Base-by-base conservation (phyloP, 2,329 filamentous ascomycete species). In the Fusarium sp. region DNA sequence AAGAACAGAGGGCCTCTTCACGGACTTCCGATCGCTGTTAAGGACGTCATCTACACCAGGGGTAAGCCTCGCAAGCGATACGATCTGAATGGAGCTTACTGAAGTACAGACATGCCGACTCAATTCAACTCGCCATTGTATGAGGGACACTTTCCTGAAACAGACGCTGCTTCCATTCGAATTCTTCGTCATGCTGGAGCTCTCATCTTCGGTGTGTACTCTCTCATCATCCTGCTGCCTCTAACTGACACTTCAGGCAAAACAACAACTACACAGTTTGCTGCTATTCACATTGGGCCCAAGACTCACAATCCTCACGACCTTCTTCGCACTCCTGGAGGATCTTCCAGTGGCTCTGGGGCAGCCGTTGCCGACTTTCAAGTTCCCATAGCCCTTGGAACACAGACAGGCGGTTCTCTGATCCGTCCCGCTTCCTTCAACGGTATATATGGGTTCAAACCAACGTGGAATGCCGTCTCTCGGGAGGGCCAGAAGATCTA, bases 321-420 rank as follows among this genome's bases (percentile, higher is more conserved):
- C 75, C 77, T 81, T 3, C 84, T 83, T 1, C 85, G 91, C 7
- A 92, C 90, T 0, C 90, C 90, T 0, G 90, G 90, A 1, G 90
- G 90, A 47, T 92, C 90, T 0, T 91, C 89, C 0, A 89, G 89
- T 1, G 91, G 91, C 1, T 91, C 90, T 4, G 90, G 84, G 2
- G 90, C 90, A 0, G 89, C 89, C 1, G 89, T 92, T 2, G 90
- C 82, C 18, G 91, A 92, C 70, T 86, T 86, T 59, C 90, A 92
- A 70, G 86, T 84, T 1, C 88, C 89, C 0, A 74, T 92, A 20
- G 85, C 81, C 0, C 80, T 92, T 0, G 90, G 89, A 1, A 91
- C 90, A 0, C 90, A 92, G 75, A 93, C 90, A 0, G 89, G 87
- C 3, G 90, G 90, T 1, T 90, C 87, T 68, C 87, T 83, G 2